These are phyloP conservation scores for Microdochium bolleyi DNA, from an alignment of 2,329 filamentous ascomycete species.

Conservation along the genomic window DNA sequence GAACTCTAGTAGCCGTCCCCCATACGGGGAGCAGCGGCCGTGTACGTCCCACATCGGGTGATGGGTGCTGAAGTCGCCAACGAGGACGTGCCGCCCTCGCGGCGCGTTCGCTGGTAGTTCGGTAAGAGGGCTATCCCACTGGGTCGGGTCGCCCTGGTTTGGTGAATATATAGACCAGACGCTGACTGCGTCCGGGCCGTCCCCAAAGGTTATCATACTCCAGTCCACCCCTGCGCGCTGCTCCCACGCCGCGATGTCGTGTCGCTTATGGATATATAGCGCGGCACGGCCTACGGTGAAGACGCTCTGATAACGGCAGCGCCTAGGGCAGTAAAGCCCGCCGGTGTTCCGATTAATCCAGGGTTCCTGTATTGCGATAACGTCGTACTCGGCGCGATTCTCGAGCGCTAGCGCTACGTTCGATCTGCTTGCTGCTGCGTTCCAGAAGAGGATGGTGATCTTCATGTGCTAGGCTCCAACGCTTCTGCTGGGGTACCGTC, in stretches of 20 bases:
- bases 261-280: not conserved
- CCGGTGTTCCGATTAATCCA: not conserved
- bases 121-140: not conserved
- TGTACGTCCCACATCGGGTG: not conserved
- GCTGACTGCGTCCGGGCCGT: not conserved
- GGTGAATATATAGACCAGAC: not conserved
- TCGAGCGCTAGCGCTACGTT: not conserved
- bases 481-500: not conserved
- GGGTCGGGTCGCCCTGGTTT: not conserved
- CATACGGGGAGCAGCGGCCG: not conserved
- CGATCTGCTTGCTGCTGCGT: not conserved
- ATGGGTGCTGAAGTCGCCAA: not conserved
- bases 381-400: not conserved
- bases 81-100: not conserved
- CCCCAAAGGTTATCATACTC: not conserved
- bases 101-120: not conserved
- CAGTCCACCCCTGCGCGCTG: not conserved
- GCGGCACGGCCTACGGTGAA: not conserved
- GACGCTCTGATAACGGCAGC: not conserved
- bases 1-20: not conserved
- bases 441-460: not conserved
- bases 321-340: not conserved
- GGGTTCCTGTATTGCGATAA: not conserved
- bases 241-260: not conserved
- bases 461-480: not conserved